These are phyloP conservation scores for Saururus chinensis DNA, from an alignment of 164 flowering plant genomes.

Conservation along the genomic window DNA sequence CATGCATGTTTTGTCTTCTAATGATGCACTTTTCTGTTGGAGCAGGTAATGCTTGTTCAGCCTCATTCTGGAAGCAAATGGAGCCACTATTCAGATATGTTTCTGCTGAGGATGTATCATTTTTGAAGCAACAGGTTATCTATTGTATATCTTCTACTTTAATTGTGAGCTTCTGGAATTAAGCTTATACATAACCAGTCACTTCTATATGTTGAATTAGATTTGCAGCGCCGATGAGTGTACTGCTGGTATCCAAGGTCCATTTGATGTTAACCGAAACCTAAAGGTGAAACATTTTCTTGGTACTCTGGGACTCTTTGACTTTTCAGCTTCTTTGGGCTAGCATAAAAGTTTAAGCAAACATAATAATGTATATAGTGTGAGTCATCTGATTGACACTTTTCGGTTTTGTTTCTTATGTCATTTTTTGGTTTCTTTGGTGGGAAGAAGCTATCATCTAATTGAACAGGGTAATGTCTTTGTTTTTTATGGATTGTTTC, in stretches of 20 bases:
- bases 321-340: neutral
- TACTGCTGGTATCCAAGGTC: constrained; percentile 5
- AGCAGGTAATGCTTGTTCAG: constrained; percentile 50
- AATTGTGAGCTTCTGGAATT: neutral
- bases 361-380: no score
- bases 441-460: neutral
- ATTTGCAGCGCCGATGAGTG: constrained; percentile 5
- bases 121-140: constrained; percentile 62
- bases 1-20: no score
- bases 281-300: constrained; percentile 2
- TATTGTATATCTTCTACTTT: neutral
- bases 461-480: neutral
- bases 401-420: neutral
- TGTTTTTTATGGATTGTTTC: neutral
- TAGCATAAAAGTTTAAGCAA: neutral
- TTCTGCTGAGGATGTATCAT: constrained; percentile 41
- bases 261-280: constrained; percentile 3
- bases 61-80: constrained; percentile 69
- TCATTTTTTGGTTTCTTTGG: neutral
- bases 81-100: constrained; percentile 62
- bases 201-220: neutral
- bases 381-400: no score
- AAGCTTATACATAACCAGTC: neutral
- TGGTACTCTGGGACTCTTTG: neutral
- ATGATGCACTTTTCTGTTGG: neutral